Evolutionary conservation across 2,329 filamentous ascomycete species (phyloP), one percentile per base, ranked within the genome.

Genomic region (Neopestalotiopsis sp.): DNA sequence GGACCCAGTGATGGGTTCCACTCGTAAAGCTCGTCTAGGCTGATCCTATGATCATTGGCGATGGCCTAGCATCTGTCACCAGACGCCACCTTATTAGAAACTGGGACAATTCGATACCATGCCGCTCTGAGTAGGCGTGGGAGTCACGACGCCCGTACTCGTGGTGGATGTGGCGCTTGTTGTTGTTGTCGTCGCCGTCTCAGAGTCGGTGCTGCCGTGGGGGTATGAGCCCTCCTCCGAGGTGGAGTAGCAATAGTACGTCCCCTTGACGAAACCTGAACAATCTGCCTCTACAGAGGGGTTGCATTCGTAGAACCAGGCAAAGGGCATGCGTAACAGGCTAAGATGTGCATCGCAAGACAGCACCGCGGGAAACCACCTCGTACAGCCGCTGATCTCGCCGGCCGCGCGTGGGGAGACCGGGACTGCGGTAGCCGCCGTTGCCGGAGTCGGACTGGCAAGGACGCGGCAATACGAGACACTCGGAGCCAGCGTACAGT

Each of bases 51-150:
- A 17, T 40, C 38, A 34, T 59, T 32, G 53, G 56, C 66, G 28
- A 70, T 40, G 5, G 66, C 65, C 13, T 7, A 20, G 65, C 70
- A 71, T 24, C 62, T 24, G 61, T 75, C 71, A 32, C 66, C 70
- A 30, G 68, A 9, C 24, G 40, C 28, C 30, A 72, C 71, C n/a
- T 56, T 30, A 56, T 74, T 74, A 74, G 64, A 71, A 74, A 32
- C 34, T 57, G 20, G 71, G 70, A 62, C 73, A 74, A 17, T 67
- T 14, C 9, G 17, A 40, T 20, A 68, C 73, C 2, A 70, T 71
- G 12, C 69, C 71, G 57, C 28, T 67, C 42, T 67, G 70, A 5
- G 70, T 72, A n/a, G 70, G 70, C 5, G 34, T 38, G 34, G 34
- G 34, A 6, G 34, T 38, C 5, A 3, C 34, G 34, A 38, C 34